Base-by-base conservation (phyloP, 768 basidiomycete genomes). In the Dacryopinax primogenitus region DNA sequence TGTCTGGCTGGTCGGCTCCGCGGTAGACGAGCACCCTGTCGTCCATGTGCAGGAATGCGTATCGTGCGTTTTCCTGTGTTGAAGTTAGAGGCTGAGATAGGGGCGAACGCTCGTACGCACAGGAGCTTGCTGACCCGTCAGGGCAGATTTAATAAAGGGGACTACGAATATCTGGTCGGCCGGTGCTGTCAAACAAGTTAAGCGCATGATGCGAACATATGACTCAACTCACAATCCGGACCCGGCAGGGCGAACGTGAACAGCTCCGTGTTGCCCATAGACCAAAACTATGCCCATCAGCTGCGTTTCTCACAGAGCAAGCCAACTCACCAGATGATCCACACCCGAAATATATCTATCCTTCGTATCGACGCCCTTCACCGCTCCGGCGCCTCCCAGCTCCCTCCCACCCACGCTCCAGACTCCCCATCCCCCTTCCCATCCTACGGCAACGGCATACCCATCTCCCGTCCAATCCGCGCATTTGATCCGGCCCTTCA, bases 391-490 rank as follows among this genome's bases (percentile, higher is more conserved):
- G 23, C 67, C 70, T 33, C 74, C 76, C 16, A 80, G 74, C 68
- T 73, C 77, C 62, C 75, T 74, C 71, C 79, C 77, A 13, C 90
- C 88, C 12, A 92, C 85, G 72, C 87, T 92, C 76, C 92, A 89
- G 3, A 95, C 81, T 1, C 86, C 90, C 93, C 93, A 98, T 6
- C 92, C 94, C 63, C 82, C 75, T 67, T 84, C 81, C 88, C 92
- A 96, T 0, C 92, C 95, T 1, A 92, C 92, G 34, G 93, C 94
- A 12, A 99, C 78, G 4, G 90, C 91, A 75, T 93, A 93, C 1
- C 95, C 95, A 74, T 99, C 96, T 0, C 90, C 90, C 62, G 90
- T 94, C 95, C 94, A 97, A 69, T 92, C 85, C 74, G 95, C 79
- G 12, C 51, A 58, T 32, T 30, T 11, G 11, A 58, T 58, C 11